Conservation (phyloP, 140 eudicot species). For the Bidens hawaiensis region DNA sequence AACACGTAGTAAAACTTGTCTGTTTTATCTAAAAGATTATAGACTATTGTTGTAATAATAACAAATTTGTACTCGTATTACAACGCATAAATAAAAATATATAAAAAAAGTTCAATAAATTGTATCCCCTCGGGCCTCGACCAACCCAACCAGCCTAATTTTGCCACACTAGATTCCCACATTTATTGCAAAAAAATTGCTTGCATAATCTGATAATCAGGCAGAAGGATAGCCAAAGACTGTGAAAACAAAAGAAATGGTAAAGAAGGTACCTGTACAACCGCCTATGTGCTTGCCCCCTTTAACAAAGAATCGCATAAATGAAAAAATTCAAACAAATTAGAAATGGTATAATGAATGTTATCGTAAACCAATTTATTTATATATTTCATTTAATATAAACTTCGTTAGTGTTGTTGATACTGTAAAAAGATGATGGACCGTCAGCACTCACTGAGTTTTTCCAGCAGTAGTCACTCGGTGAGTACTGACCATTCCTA, state of each 20-base stretch:
- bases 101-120: too few relatives aligned
- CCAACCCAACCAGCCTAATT: too few relatives aligned
- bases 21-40: not conserved
- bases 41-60: not conserved
- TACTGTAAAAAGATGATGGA: slow-evolving; percentile 1
- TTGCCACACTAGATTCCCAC: not conserved
- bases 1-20: too few relatives aligned
- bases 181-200: not conserved
- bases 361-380: not conserved
- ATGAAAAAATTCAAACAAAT: slow-evolving; percentile 7
- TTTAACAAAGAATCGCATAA: slow-evolving; percentile 20
- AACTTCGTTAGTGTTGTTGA: not conserved
- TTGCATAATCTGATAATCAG: not conserved
- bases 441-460: not conserved
- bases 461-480: not conserved
- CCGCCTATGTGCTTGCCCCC: slow-evolving; percentile 96
- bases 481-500: not conserved
- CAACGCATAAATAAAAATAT: not conserved
- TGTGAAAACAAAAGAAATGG: not conserved
- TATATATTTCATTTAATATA: not conserved
- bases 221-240: slow-evolving; percentile 9
- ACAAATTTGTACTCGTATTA: not conserved
- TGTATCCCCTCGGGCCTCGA: too few relatives aligned
- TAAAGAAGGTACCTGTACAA: slow-evolving; percentile 58
- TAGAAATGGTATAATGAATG: not conserved